Evolutionary conservation across 2,329 filamentous ascomycete genomes (phyloP).

Genomic region (Paraphaeosphaeria minitans): DNA sequence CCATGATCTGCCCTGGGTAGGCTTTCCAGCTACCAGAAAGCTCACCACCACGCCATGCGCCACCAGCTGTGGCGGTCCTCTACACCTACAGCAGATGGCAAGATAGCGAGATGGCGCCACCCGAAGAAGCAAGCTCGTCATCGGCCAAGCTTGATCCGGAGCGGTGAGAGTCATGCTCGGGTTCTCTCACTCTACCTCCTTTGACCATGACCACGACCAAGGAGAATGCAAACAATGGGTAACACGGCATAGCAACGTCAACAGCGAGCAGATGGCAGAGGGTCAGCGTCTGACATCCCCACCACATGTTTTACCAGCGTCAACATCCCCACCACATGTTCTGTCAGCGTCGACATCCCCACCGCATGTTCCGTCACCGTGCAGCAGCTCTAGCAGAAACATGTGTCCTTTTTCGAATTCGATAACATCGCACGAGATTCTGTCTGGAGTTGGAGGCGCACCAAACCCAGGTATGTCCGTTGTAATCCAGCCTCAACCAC

Average conservation of each 20-base stretch:
- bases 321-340: slow-evolving; percentile 30
- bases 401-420: slow-evolving; percentile 40
- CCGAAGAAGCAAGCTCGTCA: slow-evolving; percentile 24
- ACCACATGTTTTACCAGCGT: slow-evolving; percentile 35
- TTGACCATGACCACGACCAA: slow-evolving; percentile 1
- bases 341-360: slow-evolving; percentile 24
- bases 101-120: slow-evolving; percentile 31
- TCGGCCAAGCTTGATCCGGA: slow-evolving; percentile 18
- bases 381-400: slow-evolving; percentile 30
- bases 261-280: not conserved
- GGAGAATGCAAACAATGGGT: not conserved
- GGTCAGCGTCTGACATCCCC: slow-evolving; percentile 21
- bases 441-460: slow-evolving; percentile 1
- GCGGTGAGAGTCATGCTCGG: slow-evolving; percentile 24
- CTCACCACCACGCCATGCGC: slow-evolving; percentile 5
- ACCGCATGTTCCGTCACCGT: slow-evolving; percentile 35
- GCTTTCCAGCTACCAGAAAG: slow-evolving; percentile 5
- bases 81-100: slow-evolving; percentile 10
- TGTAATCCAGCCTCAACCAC: not conserved
- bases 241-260: not conserved
- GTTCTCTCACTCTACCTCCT: not conserved
- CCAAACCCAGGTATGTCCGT: slow-evolving; percentile 8
- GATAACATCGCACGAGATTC: slow-evolving; percentile 33
- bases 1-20: slow-evolving; percentile 12
- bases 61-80: slow-evolving; percentile 15